Evolutionary conservation across 106 monocot species (phyloP), one percentile per base, ranked within the genome.

Genomic region (Platanthera zijinensis): DNA sequence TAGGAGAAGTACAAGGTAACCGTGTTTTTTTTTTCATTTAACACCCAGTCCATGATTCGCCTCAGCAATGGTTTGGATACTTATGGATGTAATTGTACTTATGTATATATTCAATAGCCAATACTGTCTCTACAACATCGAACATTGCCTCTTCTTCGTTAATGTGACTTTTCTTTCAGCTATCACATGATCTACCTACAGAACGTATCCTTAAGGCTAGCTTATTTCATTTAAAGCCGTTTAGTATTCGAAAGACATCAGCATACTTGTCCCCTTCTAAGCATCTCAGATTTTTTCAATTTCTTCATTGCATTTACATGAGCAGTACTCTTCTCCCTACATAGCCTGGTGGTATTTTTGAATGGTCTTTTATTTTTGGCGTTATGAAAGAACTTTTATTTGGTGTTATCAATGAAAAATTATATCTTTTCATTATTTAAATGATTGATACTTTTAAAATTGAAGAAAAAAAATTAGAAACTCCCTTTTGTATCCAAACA

Each of bases 121-220:
- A 81, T 72, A 92, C 86, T 46, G 91, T 88, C 73, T 92, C 80
- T 13, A 80, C 91, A 80, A 92, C 82, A 72, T 92, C 88, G 78
- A 92, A 92, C 71, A 80, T 84, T 13, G 86, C 84, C 72, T 88
- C 88, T 77, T 88, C 84, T 80, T 88, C 11, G 88, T 83, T 39
- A 92, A 81, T 6, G 82, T 92, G 50, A 88, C 91, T 73, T 92
- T 88, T 79, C 91, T 88, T 81, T 92, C 91, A 72, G 91, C 88
- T 84, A 86, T 88, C 3, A 92, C 91, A 86, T 92, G 91, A 72
- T 92, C 91, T 25, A 92, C 91, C 91, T 92, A 63, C 21, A 76
- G 64, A 69, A 28, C 18, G 8, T 3, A 78, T 13, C 11, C 73
- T 17, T 73, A 51, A 82, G 19, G 7, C 74, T 69, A 81, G 18